Conservation (phyloP, 805 yeast genomes). For the Myxozyma mucilagina region DNA sequence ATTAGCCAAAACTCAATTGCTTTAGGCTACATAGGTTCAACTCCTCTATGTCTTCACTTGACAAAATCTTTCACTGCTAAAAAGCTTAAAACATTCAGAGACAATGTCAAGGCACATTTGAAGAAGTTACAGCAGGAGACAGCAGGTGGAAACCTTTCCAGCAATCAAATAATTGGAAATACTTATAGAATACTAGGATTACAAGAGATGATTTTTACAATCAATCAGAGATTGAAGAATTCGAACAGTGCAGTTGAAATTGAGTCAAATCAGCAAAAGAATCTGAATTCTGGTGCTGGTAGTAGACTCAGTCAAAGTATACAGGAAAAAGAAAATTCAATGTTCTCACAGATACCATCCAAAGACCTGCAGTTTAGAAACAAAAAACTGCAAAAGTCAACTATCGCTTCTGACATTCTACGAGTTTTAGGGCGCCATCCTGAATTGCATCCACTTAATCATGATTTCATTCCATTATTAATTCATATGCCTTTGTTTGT, state of each 20-base stretch:
- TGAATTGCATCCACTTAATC: conserved; percentile 4
- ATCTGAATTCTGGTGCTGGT: too few relatives aligned
- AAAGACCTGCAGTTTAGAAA: background rate
- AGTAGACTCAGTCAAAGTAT: too few relatives aligned
- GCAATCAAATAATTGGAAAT: background rate
- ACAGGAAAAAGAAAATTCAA: background rate
- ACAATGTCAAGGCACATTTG: background rate
- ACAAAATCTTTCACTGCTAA: too few relatives aligned
- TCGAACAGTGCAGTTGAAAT: too few relatives aligned
- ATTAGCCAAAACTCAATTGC: too few relatives aligned
- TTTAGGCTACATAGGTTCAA: too few relatives aligned
- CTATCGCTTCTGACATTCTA: conserved; percentile 2
- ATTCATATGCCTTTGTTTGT: background rate
- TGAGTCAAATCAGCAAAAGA: background rate
- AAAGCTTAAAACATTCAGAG: too few relatives aligned
- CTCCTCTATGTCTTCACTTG: too few relatives aligned
- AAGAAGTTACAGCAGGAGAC: background rate
- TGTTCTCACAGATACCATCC: background rate
- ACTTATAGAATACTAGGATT: background rate
- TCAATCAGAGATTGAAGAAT: background rate
- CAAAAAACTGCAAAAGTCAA: background rate
- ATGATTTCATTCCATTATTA: conserved; percentile 1
- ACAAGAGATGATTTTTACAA: background rate
- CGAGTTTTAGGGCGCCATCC: conserved; percentile 8
- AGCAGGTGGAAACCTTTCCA: background rate